Conservation (phyloP, 805 yeast genomes). For the Komagataella phaffii region DNA sequence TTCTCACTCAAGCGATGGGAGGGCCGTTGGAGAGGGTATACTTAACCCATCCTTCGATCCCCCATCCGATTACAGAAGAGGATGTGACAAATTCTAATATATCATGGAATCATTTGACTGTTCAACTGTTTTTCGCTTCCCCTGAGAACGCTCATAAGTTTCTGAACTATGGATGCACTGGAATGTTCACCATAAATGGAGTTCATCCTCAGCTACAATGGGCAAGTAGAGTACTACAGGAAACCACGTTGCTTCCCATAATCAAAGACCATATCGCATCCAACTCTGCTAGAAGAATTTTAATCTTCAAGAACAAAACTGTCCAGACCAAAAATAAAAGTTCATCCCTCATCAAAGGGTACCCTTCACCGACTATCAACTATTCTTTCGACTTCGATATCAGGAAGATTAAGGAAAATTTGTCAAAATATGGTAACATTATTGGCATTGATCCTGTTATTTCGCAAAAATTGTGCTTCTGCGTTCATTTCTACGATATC, state of each 20-base stretch:
- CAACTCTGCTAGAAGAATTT: constrained; percentile 40
- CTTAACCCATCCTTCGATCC: constrained; percentile 4
- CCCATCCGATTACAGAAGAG: not conserved
- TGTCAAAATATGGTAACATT: constrained; percentile 42
- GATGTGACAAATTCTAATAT: constrained; percentile 2
- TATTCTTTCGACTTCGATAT: constrained; percentile 33
- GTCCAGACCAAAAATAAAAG: constrained; percentile 8
- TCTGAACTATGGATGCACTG: constrained; percentile 33
- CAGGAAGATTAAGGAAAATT: constrained; percentile 31
- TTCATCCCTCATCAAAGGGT: constrained; percentile 7
- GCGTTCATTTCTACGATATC: constrained; percentile 46
- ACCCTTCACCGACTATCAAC: constrained; percentile 28
- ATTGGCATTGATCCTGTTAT: constrained; percentile 54
- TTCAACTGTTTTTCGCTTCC: constrained; percentile 40
- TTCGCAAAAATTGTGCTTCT: constrained; percentile 48
- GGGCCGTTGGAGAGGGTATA: constrained; percentile 52
- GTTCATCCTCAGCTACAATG: constrained; percentile 30
- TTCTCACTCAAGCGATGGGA: constrained; percentile 46
- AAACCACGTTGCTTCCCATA: not conserved
- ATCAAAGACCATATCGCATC: constrained; percentile 17
- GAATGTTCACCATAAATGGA: constrained; percentile 50
- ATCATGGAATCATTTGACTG: constrained; percentile 11
- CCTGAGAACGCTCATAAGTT: constrained; percentile 42
- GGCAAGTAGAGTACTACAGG: constrained; percentile 13
- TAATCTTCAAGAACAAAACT: constrained; percentile 31